Evolutionary conservation across 2,329 filamentous ascomycete species (phyloP).

Genomic region (Diplodia corticola): DNA sequence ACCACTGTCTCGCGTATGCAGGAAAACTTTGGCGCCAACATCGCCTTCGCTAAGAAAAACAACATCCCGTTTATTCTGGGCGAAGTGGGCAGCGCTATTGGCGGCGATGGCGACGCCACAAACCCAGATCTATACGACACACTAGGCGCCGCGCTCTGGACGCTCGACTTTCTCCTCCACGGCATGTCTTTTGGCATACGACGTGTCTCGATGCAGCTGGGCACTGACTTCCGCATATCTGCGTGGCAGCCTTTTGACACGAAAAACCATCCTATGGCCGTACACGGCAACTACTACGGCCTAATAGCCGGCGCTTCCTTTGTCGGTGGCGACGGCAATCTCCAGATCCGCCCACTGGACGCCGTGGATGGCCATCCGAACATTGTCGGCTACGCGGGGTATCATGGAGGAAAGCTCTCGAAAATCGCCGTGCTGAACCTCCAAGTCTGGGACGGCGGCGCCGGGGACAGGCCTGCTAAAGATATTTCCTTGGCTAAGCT

Average conservation of each 20-base stretch:
- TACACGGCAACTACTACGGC: constrained; percentile 4
- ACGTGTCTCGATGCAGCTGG: neutral
- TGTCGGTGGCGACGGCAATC: neutral
- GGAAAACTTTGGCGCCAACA: neutral
- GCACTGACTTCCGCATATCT: neutral
- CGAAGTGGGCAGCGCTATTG: neutral
- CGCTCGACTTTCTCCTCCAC: constrained; percentile 7
- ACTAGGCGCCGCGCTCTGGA: constrained; percentile 4
- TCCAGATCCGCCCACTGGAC: neutral
- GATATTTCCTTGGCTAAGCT: neutral
- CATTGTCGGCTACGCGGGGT: neutral
- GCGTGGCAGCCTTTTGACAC: neutral
- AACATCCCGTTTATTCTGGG: neutral
- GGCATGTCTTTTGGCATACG: neutral
- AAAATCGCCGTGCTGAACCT: neutral
- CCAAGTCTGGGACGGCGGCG: neutral
- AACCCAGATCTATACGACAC: neutral
- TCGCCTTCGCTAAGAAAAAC: neutral
- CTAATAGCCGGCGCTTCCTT: neutral
- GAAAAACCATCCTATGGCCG: neutral
- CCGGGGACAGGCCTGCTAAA: fast-evolving
- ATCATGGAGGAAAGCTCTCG: neutral
- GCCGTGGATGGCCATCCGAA: neutral
- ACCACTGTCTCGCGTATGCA: neutral
- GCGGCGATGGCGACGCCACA: too few relatives aligned